phyloP scores from a whole-genome alignment of 441 rosid genomes.

The Aleurites moluccanus region DNA sequence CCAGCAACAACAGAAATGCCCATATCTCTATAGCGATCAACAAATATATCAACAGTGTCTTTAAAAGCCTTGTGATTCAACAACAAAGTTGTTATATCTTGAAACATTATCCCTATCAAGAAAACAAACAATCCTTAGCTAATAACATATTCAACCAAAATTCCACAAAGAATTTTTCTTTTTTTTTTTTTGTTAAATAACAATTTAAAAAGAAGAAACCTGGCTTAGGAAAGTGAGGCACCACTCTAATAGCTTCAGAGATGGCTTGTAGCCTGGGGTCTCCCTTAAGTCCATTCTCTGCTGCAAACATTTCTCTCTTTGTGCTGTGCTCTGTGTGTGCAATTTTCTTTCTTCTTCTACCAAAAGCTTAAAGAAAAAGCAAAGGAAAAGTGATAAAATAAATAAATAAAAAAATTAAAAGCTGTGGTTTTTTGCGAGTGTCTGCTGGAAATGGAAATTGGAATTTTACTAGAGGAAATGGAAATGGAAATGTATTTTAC shows the following conservation, averaged over 20 bases:
- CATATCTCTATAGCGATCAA: constrained; percentile 92
- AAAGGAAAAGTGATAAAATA: background rate
- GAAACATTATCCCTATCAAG: constrained; percentile 88
- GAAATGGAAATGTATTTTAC: too few relatives aligned
- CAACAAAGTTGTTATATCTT: constrained; percentile 87
- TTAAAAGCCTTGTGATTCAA: constrained; percentile 89
- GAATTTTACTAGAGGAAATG: too few relatives aligned
- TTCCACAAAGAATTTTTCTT: background rate
- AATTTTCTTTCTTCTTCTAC: background rate
- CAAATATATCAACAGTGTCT: constrained; percentile 87
- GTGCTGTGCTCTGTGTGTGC: too few relatives aligned
- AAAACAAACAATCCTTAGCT: constrained; percentile 1
- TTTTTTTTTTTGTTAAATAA: too few relatives aligned
- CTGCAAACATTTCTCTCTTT: constrained; percentile 43
- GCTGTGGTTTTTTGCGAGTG: too few relatives aligned
- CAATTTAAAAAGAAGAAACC: constrained; percentile 34
- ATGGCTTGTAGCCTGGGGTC: constrained; percentile 77
- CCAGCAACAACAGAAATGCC: constrained; percentile 94
- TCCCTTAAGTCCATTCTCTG: constrained; percentile 71
- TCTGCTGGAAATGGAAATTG: too few relatives aligned
- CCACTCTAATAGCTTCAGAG: constrained; percentile 79
- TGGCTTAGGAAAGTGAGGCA: constrained; percentile 88
- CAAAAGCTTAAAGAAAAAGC: too few relatives aligned
- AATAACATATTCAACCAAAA: background rate
- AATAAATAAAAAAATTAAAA: background rate